These are phyloP conservation scores for Cercospora sp. DNA, from an alignment of 2,329 filamentous ascomycete genomes.

Conservation along the genomic window DNA sequence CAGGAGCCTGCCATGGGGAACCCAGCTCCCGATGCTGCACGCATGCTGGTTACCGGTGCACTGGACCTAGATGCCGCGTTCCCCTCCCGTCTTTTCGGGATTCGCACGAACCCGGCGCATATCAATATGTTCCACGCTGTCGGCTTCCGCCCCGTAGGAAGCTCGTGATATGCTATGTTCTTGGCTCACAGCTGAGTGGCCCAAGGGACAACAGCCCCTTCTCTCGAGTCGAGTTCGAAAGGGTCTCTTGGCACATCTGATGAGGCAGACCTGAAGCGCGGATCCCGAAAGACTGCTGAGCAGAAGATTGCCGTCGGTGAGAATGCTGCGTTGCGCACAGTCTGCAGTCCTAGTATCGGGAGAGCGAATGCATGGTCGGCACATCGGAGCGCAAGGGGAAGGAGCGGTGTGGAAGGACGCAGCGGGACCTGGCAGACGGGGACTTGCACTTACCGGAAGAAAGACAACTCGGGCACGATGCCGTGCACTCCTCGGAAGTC, in stretches of 20 bases:
- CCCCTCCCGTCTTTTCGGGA: not conserved
- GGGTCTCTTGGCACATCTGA: not conserved
- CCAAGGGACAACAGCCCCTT: not conserved
- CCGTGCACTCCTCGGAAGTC: constrained; percentile 46
- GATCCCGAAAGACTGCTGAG: not conserved
- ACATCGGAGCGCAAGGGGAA: not conserved
- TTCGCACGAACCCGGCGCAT: not conserved
- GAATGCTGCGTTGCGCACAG: not conserved
- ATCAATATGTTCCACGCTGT: not conserved
- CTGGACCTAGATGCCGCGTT: not conserved
- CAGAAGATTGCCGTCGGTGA: not conserved
- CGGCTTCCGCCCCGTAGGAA: not conserved
- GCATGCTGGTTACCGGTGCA: not conserved
- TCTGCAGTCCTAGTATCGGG: not conserved
- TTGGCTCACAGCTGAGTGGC: not conserved
- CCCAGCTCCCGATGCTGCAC: not conserved
- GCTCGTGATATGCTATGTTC: not conserved
- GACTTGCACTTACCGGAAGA: constrained; percentile 47
- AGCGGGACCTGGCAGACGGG: not conserved
- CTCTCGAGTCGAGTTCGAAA: not conserved
- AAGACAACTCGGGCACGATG: constrained; percentile 50
- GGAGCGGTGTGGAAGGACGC: not conserved
- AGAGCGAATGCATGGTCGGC: not conserved
- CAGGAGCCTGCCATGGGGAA: not conserved
- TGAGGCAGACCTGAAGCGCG: not conserved